phyloP scores from a whole-genome alignment of 2,329 filamentous ascomycete genomes.

The Arthrobotrys megalospora region DNA sequence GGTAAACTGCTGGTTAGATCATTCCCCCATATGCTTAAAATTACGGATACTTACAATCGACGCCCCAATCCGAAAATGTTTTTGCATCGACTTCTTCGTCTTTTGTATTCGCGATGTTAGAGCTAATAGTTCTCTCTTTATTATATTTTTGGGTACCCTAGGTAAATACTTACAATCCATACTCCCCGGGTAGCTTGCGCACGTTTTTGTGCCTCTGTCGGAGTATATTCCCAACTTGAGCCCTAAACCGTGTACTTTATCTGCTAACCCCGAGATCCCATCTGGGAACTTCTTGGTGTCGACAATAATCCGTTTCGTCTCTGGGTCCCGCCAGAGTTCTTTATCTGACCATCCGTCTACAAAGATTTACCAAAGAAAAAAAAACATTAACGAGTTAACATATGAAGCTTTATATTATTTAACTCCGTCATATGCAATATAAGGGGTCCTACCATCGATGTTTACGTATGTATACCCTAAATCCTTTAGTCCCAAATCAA shows the following conservation, averaged over 20 bases:
- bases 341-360: slow-evolving; percentile 74
- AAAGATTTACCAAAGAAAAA: slow-evolving; percentile 21
- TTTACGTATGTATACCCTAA: slow-evolving; percentile 75
- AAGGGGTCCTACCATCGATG: slow-evolving; percentile 65
- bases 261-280: slow-evolving; percentile 73
- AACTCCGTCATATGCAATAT: background rate
- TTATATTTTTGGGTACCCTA: background rate
- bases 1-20: background rate
- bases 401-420: no score
- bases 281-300: slow-evolving; percentile 73
- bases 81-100: slow-evolving; percentile 57
- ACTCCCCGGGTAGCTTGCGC: slow-evolving; percentile 74
- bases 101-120: background rate
- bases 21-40: background rate
- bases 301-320: slow-evolving; percentile 69
- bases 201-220: slow-evolving; percentile 72
- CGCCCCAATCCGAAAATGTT: slow-evolving; percentile 74
- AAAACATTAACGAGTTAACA: background rate
- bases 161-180: slow-evolving; percentile 71
- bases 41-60: slow-evolving; percentile 70
- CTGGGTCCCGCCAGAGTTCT: slow-evolving; percentile 67
- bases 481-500: slow-evolving; percentile 71
- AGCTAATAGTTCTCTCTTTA: background rate
- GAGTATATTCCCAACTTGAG: slow-evolving; percentile 78
- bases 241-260: slow-evolving; percentile 72